A percentile compares a stretch with the other conserved stretches of the same genome.
These are phyloP conservation scores for Piloderma croceum DNA, from an alignment of 768 basidiomycete genomes.

Conservation along the genomic window DNA sequence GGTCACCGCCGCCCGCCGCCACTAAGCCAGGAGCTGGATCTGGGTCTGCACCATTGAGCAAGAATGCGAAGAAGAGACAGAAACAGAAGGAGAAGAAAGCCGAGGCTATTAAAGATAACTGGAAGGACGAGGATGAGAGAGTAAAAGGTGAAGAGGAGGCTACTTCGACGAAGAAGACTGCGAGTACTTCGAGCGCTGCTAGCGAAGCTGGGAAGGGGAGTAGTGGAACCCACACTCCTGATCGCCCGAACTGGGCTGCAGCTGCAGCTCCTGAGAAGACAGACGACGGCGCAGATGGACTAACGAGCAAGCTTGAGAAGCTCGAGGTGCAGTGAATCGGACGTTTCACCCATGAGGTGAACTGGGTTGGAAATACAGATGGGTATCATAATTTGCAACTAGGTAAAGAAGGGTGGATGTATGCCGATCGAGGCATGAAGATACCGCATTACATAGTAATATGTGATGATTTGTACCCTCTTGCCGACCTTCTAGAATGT, in stretches of 20 bases:
- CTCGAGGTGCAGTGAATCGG: neutral
- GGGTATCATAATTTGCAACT: too few relatives aligned
- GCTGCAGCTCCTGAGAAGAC: neutral
- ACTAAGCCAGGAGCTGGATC: constrained; percentile 19
- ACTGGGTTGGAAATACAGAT: too few relatives aligned
- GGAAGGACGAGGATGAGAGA: constrained; percentile 67
- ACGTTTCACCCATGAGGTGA: neutral
- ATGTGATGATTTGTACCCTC: too few relatives aligned
- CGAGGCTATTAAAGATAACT: constrained; percentile 63
- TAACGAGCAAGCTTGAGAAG: neutral
- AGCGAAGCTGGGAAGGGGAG: neutral
- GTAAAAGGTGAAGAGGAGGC: neutral
- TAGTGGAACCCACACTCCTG: neutral
- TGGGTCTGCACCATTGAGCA: constrained; percentile 49
- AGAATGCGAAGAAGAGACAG: constrained; percentile 78
- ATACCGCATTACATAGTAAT: too few relatives aligned
- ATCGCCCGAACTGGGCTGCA: neutral
- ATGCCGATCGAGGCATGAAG: too few relatives aligned
- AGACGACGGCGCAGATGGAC: neutral
- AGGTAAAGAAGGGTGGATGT: too few relatives aligned
- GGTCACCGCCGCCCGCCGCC: constrained; percentile 54
- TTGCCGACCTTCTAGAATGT: too few relatives aligned
- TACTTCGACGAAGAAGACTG: neutral
- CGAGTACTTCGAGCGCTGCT: neutral
- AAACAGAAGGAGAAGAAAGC: constrained; percentile 70